Evolutionary conservation across 768 basidiomycete species (phyloP).

Genomic region (Termitomyces sp.): DNA sequence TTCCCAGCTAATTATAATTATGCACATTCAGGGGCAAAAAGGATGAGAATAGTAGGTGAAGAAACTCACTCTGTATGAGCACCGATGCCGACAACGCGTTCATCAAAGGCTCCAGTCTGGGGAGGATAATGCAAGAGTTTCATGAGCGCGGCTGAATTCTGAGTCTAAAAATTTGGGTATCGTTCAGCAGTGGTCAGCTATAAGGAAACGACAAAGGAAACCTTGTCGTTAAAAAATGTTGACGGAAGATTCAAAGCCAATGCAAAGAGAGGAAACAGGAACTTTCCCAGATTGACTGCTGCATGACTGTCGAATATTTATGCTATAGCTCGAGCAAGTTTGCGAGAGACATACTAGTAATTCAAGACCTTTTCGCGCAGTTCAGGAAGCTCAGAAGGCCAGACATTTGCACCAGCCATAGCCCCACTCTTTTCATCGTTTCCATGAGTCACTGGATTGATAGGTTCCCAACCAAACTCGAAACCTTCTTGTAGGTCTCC

Average conservation of each 20-base stretch:
- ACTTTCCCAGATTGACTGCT: constrained; percentile 42
- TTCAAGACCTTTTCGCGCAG: constrained; percentile 54
- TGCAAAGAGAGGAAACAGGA: constrained; percentile 82
- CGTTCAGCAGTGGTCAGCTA: not conserved
- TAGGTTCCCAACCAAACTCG: constrained; percentile 72
- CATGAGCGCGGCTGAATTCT: constrained; percentile 78
- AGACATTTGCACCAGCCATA: constrained; percentile 72
- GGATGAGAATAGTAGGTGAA: not conserved
- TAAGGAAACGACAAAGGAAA: constrained; percentile 12
- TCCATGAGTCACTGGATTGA: constrained; percentile 22
- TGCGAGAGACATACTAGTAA: constrained; percentile 54
- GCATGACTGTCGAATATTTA: constrained; percentile 24
- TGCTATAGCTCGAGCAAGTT: not conserved
- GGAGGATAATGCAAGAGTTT: constrained; percentile 74
- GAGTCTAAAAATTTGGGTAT: constrained; percentile 42
- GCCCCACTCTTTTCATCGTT: constrained; percentile 36
- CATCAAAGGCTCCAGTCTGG: constrained; percentile 40
- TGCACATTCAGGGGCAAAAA: not conserved
- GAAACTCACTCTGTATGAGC: constrained; percentile 63
- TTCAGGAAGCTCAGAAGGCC: constrained; percentile 60
- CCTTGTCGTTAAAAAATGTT: constrained; percentile 81
- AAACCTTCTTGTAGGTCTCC: constrained; percentile 93
- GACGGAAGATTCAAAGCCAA: constrained; percentile 71
- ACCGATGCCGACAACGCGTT: constrained; percentile 65
- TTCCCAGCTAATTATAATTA: constrained; percentile 41